phyloP scores from a whole-genome alignment of 768 basidiomycete species.

The Leccinum sublutescens region DNA sequence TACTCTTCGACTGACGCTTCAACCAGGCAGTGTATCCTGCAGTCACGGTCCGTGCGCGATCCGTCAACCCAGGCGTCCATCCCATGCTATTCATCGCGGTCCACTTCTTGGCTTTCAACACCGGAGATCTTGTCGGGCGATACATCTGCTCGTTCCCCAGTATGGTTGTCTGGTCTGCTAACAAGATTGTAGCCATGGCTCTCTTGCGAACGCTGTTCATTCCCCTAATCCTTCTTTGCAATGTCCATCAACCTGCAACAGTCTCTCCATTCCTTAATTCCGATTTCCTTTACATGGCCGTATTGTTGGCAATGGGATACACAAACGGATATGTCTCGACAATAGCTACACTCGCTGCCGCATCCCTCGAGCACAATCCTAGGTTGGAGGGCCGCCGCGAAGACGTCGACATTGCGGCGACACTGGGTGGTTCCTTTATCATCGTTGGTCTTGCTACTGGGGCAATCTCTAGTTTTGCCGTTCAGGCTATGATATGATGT shows the following conservation, averaged over 20 bases:
- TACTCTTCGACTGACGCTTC: constrained; percentile 8
- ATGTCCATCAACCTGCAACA: constrained; percentile 54
- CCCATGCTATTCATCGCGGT: constrained; percentile 78
- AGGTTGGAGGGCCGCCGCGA: constrained; percentile 63
- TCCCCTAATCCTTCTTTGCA: constrained; percentile 87
- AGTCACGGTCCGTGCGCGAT: constrained; percentile 72
- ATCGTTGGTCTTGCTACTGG: constrained; percentile 76
- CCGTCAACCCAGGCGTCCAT: constrained; percentile 66
- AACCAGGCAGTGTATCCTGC: constrained; percentile 82
- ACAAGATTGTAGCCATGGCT: constrained; percentile 60
- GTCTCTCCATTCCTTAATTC: constrained; percentile 58
- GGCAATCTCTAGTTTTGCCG: constrained; percentile 79
- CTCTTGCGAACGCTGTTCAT: constrained; percentile 77
- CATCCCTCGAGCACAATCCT: constrained; percentile 79
- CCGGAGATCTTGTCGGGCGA: constrained; percentile 71
- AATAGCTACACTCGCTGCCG: constrained; percentile 77
- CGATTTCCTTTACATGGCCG: constrained; percentile 70
- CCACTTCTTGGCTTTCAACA: constrained; percentile 76
- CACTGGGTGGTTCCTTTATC: constrained; percentile 74
- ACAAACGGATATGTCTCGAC: constrained; percentile 83
- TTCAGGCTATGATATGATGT: constrained; percentile 62
- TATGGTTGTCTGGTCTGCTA: constrained; percentile 68
- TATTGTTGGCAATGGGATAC: constrained; percentile 71
- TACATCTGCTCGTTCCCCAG: constrained; percentile 64
- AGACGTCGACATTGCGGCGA: constrained; percentile 88